These are phyloP conservation scores for Capsicum chinense DNA, from an alignment of 257 asterid genomes.

Conservation along the genomic window DNA sequence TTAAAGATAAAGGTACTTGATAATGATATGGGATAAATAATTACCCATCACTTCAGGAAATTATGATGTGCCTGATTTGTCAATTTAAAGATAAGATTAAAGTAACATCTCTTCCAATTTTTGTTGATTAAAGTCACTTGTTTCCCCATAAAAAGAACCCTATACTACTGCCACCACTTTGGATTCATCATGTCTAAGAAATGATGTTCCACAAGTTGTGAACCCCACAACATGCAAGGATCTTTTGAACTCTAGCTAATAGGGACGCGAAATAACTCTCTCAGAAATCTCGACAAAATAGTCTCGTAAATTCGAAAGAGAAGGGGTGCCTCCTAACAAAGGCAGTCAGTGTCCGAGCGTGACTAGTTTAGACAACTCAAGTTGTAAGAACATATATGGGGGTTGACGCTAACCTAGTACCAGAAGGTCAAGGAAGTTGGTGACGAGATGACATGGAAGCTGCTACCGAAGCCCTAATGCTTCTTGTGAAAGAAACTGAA, in stretches of 20 bases:
- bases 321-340: neutral
- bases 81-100: neutral
- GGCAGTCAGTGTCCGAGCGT: neutral
- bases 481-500: neutral
- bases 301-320: neutral
- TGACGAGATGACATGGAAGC: neutral
- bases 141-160: neutral
- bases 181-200: neutral
- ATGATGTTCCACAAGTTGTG: neutral
- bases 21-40: neutral
- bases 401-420: neutral
- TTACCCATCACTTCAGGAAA: neutral
- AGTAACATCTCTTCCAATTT: neutral
- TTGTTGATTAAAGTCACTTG: neutral
- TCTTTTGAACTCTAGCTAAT: neutral
- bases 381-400: neutral
- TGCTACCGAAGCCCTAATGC: no score
- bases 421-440: neutral
- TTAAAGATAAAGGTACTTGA: neutral
- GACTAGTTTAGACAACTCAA: neutral
- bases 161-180: neutral
- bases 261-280: neutral
- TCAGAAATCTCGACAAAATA: neutral
- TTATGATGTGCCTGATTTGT: neutral
- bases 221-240: conserved; percentile 20